Conservation (phyloP, 768 basidiomycete genomes). For the Amanita jacksonii region DNA sequence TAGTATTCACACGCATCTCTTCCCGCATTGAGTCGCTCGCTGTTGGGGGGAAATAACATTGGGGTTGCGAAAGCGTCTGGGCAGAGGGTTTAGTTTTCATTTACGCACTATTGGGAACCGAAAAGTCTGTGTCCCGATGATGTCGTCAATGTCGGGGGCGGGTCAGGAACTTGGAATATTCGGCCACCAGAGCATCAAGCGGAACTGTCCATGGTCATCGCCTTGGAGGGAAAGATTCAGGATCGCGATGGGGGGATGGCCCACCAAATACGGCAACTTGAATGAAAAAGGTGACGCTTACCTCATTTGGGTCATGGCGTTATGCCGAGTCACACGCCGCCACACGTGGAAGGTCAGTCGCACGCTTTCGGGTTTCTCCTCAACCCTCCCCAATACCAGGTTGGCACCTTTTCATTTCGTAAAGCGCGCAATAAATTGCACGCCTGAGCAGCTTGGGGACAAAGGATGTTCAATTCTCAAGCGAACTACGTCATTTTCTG, state of each 20-base stretch:
- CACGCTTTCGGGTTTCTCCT: too few relatives aligned
- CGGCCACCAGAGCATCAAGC: too few relatives aligned
- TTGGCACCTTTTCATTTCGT: too few relatives aligned
- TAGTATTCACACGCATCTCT: background rate
- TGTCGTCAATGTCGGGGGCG: too few relatives aligned
- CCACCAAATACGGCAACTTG: conserved; percentile 1
- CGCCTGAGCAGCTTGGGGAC: background rate
- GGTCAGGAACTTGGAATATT: too few relatives aligned
- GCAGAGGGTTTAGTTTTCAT: too few relatives aligned
- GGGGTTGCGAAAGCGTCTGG: too few relatives aligned
- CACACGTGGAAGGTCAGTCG: background rate
- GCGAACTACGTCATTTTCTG: background rate
- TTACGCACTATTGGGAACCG: too few relatives aligned
- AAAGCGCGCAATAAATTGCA: conserved; percentile 1
- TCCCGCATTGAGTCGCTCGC: background rate
- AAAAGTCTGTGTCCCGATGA: too few relatives aligned
- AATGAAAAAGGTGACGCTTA: background rate
- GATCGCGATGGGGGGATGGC: background rate
- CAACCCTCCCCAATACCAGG: too few relatives aligned
- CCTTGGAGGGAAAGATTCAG: background rate
- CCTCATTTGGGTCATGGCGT: conserved; percentile 1
- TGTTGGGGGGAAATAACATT: too few relatives aligned
- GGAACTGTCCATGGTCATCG: conserved; percentile 3
- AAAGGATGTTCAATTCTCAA: too few relatives aligned
- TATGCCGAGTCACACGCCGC: conserved; percentile 3